Evolutionary conservation across 2,329 filamentous ascomycete species (phyloP).

Genomic region (Herpotrichia juniperi): DNA sequence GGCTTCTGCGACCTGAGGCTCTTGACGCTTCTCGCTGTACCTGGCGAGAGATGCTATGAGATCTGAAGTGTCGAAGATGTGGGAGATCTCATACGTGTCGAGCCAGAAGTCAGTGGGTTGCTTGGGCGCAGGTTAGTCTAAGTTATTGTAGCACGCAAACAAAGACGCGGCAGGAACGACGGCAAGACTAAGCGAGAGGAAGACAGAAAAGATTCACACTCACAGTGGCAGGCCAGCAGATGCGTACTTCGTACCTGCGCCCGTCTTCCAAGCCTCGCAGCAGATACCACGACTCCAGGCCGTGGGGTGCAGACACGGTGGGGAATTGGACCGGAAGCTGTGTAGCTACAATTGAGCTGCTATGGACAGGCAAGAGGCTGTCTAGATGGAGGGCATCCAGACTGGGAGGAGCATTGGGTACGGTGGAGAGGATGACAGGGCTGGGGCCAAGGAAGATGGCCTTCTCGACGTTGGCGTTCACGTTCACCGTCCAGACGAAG

Average conservation of each 20-base stretch:
- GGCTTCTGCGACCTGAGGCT: constrained; percentile 8
- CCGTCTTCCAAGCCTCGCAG: constrained; percentile 72
- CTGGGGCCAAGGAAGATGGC: constrained; percentile 80
- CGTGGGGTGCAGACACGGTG: constrained; percentile 56
- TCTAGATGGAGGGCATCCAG: constrained; percentile 68
- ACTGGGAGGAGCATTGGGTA: constrained; percentile 62
- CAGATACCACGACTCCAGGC: constrained; percentile 77
- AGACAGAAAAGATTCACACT: constrained; percentile 43
- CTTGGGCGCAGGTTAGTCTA: constrained; percentile 55
- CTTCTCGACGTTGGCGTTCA: constrained; percentile 84
- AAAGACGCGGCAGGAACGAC: constrained; percentile 11
- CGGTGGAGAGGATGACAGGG: constrained; percentile 60
- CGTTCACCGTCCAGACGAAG: constrained; percentile 34
- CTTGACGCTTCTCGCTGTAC: constrained; percentile 63
- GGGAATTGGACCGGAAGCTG: constrained; percentile 73
- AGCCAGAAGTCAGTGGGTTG: constrained; percentile 85
- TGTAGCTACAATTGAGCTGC: constrained; percentile 62
- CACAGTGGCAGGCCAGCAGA: constrained; percentile 95
- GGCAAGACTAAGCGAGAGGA: neutral
- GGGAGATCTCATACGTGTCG: constrained; percentile 65
- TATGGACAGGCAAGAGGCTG: constrained; percentile 62
- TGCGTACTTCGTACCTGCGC: constrained; percentile 85
- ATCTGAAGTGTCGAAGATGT: constrained; percentile 66
- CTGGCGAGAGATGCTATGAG: constrained; percentile 69
- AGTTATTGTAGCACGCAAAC: constrained; percentile 10